These are phyloP conservation scores for Aspergillus spinulosporus DNA, from an alignment of 2,329 filamentous ascomycete species.

Conservation along the genomic window DNA sequence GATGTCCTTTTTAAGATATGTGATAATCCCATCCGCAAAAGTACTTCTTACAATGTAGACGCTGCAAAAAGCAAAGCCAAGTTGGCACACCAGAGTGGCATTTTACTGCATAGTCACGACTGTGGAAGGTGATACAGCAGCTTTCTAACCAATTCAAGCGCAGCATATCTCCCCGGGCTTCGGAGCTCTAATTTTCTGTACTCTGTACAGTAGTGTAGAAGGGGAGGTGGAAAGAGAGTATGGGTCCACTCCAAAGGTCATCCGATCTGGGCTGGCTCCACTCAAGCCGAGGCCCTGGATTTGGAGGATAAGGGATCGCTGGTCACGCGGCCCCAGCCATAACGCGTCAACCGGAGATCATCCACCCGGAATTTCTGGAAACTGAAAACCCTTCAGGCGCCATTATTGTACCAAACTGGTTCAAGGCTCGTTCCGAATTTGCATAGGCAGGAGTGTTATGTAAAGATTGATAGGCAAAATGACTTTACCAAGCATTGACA, in stretches of 20 bases:
- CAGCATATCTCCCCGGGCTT: background rate
- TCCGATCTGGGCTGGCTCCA: conserved; percentile 22
- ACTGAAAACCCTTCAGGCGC: too few relatives aligned
- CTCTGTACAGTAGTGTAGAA: background rate
- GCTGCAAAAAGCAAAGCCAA: too few relatives aligned
- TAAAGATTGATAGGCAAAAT: too few relatives aligned
- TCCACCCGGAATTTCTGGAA: background rate
- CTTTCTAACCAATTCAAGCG: background rate
- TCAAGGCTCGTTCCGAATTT: too few relatives aligned
- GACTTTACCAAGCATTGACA: too few relatives aligned
- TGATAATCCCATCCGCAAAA: background rate
- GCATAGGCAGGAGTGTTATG: too few relatives aligned
- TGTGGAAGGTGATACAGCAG: too few relatives aligned
- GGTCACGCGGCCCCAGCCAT: conserved; percentile 22
- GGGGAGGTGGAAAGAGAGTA: background rate
- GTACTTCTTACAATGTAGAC: too few relatives aligned
- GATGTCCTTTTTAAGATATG: background rate
- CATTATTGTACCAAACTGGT: too few relatives aligned
- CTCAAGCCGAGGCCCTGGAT: conserved; percentile 19
- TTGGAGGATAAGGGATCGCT: conserved; percentile 15
- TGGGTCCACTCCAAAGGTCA: conserved; percentile 18
- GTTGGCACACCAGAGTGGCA: background rate
- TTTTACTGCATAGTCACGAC: too few relatives aligned
- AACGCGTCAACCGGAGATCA: conserved; percentile 21
- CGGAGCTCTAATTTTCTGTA: background rate